Evolutionary conservation across 345 rosid species (phyloP), one percentile per base, ranked within the genome.

Genomic region (Gossypium arboreum): DNA sequence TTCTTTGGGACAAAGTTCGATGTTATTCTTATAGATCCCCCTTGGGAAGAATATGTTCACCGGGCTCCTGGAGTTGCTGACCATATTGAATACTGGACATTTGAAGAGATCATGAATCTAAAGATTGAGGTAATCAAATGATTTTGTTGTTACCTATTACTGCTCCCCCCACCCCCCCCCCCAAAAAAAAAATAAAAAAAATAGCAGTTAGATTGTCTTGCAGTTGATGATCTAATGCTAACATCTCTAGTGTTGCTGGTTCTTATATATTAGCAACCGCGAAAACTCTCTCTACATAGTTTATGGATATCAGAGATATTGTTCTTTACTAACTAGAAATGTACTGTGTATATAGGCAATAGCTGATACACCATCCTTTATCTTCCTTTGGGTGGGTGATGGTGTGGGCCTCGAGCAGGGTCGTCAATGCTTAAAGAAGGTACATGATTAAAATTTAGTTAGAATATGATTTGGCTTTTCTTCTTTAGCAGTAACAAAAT

Each of bases 351-450:
- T 79, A 24, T 80, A 95, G 99, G 92, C 98, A 68, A 92, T 95
- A 82, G 94, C 99, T 73, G 99, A 95, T 75, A 93, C 98, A 13
- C 99, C 99, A 54, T 95, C 99, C 50, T 95, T 93, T 84, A 82
- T 95, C 84, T 95, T 95, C 86, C 98, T 93, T 47, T 95, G 99
- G 98, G 99, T 95, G 74, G 99, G 99, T 56, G 99, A 93, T 85
- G 94, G 97, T 63, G 90, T 91, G 72, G 99, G 99, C 74, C 91
- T 95, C 70, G 98, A 93, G 79, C 99, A 95, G 81, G 98, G 99
- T 69, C 97, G 99, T 29, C 99, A 89, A 67, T 95, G 99, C 82
- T 84, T 95, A 75, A 95, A 95, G 84, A 95, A 92, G 97, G 98
- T 91, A 85, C 63, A 22, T 15, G 29, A 59, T 57, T 58, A 15